Conservation (phyloP, 1,284 basidiomycete genomes). For the Irpex sp. region DNA sequence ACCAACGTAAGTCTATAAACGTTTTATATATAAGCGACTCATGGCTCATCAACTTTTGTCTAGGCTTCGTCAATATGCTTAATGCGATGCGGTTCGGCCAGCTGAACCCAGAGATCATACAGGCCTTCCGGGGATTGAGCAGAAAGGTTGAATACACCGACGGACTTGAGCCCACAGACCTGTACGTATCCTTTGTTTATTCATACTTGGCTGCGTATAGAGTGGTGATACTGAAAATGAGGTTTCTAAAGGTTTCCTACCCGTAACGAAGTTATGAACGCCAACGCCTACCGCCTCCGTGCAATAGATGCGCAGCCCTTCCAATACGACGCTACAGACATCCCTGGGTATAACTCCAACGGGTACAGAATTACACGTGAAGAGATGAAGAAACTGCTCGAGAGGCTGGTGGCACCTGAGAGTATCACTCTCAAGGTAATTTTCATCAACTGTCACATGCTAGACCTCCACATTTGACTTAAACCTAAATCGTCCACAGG, state of each 20-base stretch:
- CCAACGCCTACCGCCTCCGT: constrained; percentile 46
- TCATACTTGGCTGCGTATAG: too few relatives aligned
- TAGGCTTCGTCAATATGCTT: constrained; percentile 66
- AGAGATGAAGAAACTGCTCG: constrained; percentile 21
- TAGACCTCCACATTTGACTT: not conserved
- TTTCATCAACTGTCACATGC: not conserved
- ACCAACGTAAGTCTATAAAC: constrained; percentile 40
- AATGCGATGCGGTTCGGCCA: constrained; percentile 65
- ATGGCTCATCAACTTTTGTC: not conserved
- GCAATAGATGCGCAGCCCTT: constrained; percentile 25
- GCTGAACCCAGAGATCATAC: constrained; percentile 40
- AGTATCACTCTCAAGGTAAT: constrained; percentile 8
- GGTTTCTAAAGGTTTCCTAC: constrained; percentile 43
- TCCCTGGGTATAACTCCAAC: constrained; percentile 23
- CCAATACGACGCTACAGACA: constrained; percentile 34
- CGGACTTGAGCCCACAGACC: constrained; percentile 76
- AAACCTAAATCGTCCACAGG: constrained; percentile 12
- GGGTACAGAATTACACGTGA: constrained; percentile 13
- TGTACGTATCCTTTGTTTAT: too few relatives aligned
- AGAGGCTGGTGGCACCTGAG: constrained; percentile 20
- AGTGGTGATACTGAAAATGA: not conserved
- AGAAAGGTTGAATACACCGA: constrained; percentile 59
- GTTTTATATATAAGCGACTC: not conserved
- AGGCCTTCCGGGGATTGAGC: constrained; percentile 55
- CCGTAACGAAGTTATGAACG: constrained; percentile 52